phyloP scores from a whole-genome alignment of 495 filamentous ascomycete species.

The Penicillium ochrochloron region DNA sequence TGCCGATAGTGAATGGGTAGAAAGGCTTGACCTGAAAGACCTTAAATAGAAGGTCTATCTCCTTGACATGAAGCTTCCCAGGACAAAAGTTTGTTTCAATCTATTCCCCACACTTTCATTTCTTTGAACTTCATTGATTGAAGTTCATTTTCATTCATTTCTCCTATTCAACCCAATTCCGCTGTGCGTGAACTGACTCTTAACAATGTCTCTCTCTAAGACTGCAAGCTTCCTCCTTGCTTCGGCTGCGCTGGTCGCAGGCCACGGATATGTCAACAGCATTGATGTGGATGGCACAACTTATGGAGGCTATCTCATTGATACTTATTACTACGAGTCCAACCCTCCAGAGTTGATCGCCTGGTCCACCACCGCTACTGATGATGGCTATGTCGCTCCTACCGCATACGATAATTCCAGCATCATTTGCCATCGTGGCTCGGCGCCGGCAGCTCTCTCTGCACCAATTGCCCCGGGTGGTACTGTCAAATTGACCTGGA shows the following conservation, averaged over 20 bases:
- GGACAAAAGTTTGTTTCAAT: background rate
- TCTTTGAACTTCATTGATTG: background rate
- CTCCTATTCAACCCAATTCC: background rate
- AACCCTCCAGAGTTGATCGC: background rate
- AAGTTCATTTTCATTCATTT: background rate
- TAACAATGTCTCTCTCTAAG: background rate
- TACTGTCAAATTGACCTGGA: slow-evolving; percentile 63
- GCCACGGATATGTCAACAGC: background rate
- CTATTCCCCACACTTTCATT: background rate
- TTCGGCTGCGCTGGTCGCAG: slow-evolving; percentile 2
- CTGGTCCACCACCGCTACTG: background rate
- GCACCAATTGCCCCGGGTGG: slow-evolving; percentile 39
- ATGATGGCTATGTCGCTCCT: background rate
- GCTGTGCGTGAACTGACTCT: background rate
- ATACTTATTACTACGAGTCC: background rate
- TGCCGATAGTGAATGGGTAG: background rate
- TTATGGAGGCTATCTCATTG: background rate
- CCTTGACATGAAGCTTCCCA: background rate
- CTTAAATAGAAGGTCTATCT: background rate
- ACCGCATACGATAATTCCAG: background rate
- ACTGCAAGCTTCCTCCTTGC: background rate
- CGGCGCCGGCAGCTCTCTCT: background rate
- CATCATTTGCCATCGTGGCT: slow-evolving; percentile 1
- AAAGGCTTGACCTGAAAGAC: background rate
- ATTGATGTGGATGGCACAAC: background rate